Evolutionary conservation across 169 alveolate species (phyloP).

Genomic region (Cryptosporidium andersoni): DNA sequence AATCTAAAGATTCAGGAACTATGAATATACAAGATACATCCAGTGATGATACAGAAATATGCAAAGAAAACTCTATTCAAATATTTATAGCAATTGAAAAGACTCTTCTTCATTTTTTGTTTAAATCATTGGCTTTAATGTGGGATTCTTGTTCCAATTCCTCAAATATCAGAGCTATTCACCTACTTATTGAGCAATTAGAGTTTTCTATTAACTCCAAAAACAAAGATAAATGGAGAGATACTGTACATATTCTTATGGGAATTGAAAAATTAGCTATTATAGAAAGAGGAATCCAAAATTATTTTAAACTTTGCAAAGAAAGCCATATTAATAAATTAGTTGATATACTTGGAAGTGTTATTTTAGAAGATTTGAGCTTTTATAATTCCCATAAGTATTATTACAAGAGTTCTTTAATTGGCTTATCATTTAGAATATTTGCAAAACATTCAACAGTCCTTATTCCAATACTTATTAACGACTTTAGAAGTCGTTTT

Average conservation of each 20-base stretch:
- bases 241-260: conserved; percentile 6
- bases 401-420: background rate
- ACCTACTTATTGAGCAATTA: conserved; percentile 22
- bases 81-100: conserved; percentile 21
- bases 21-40: background rate
- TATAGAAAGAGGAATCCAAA: background rate
- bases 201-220: background rate
- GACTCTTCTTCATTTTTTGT: conserved; percentile 10
- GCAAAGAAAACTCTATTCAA: background rate
- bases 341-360: background rate
- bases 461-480: background rate
- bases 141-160: conserved; percentile 24
- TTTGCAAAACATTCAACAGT: conserved; percentile 30
- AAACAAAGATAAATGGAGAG: background rate
- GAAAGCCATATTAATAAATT: background rate
- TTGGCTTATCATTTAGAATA: conserved; percentile 16
- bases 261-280: conserved; percentile 5
- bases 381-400: background rate
- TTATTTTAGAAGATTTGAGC: background rate
- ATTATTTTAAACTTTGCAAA: no score
- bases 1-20: no score
- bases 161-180: conserved; percentile 1
- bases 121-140: conserved; percentile 22
- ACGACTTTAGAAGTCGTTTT: conserved; percentile 7
- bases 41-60: background rate